Evolutionary conservation across 768 basidiomycete genomes (phyloP).

Genomic region (Boletus barrowsii): DNA sequence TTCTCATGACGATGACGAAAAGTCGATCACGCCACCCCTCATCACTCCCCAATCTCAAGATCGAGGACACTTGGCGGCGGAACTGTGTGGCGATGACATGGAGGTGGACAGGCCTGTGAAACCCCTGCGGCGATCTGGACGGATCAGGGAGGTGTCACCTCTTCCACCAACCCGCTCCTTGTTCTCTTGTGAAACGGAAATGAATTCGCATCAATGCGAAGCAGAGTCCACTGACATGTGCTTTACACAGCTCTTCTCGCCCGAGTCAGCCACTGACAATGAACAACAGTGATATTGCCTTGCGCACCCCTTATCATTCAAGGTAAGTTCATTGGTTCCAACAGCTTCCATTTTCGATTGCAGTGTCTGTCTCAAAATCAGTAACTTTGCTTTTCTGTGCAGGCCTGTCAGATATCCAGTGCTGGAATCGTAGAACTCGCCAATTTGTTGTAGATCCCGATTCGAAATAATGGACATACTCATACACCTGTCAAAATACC

Average conservation of each 20-base stretch:
- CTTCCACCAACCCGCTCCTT: slow-evolving; percentile 23
- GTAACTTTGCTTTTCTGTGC: slow-evolving; percentile 18
- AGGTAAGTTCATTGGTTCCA: slow-evolving; percentile 22
- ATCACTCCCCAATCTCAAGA: slow-evolving; percentile 22
- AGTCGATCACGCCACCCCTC: slow-evolving; percentile 15
- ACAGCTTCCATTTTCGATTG: slow-evolving; percentile 19
- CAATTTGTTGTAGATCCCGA: slow-evolving; percentile 27
- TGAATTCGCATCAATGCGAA: slow-evolving; percentile 29
- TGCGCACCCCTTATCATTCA: slow-evolving; percentile 16
- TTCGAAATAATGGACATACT: slow-evolving; percentile 21
- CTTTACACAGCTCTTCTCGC: slow-evolving; percentile 16
- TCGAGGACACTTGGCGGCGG: slow-evolving; percentile 21
- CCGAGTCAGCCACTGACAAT: slow-evolving; percentile 23
- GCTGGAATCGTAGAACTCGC: slow-evolving; percentile 22
- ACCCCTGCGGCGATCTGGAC: slow-evolving; percentile 34
- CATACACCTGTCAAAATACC: slow-evolving; percentile 22
- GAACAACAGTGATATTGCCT: slow-evolving; percentile 23
- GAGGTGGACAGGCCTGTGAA: slow-evolving; percentile 34
- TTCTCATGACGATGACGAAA: slow-evolving; percentile 19
- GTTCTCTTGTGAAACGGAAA: slow-evolving; percentile 31
- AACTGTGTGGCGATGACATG: slow-evolving; percentile 28
- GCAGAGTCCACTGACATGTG: slow-evolving; percentile 17
- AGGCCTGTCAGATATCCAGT: slow-evolving; percentile 18
- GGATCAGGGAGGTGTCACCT: slow-evolving; percentile 27
- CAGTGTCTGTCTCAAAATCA: slow-evolving; percentile 18